Conservation (phyloP, 2,329 filamentous ascomycete species). For the Chrysoporthe cubensis region DNA sequence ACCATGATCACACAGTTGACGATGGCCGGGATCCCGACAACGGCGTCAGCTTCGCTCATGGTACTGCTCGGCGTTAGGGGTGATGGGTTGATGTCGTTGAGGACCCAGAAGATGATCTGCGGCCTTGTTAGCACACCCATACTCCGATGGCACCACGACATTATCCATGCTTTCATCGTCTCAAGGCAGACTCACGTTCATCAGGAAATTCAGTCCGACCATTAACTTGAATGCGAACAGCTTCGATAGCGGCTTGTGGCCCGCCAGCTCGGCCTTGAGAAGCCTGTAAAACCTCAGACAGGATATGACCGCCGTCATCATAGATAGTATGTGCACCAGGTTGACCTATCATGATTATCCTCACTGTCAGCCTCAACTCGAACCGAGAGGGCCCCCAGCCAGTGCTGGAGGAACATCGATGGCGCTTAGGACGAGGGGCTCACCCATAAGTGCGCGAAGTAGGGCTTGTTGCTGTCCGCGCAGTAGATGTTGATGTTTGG, state of each 20-base stretch:
- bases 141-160: neutral
- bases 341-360: slow-evolving; percentile 29
- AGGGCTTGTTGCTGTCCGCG: slow-evolving; percentile 34
- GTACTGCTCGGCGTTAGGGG: slow-evolving; percentile 30
- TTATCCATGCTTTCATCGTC: neutral
- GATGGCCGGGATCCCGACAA: slow-evolving; percentile 33
- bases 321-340: slow-evolving; percentile 35
- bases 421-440: neutral
- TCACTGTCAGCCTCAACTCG: slow-evolving; percentile 4
- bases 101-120: slow-evolving; percentile 31
- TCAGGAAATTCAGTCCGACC: slow-evolving; percentile 37
- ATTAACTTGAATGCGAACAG: slow-evolving; percentile 41
- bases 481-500: slow-evolving; percentile 36
- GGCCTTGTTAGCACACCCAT: neutral
- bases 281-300: slow-evolving; percentile 36
- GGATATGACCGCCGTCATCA: slow-evolving; percentile 33
- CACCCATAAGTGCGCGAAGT: slow-evolving; percentile 39
- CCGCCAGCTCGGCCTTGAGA: slow-evolving; percentile 35
- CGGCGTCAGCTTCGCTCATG: slow-evolving; percentile 33
- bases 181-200: slow-evolving; percentile 32
- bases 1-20: slow-evolving; percentile 36
- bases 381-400: neutral
- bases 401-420: neutral
- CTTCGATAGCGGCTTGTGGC: slow-evolving; percentile 38
- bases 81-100: slow-evolving; percentile 27